A percentile compares a stretch with the other conserved stretches of the same genome.
phyloP scores from a whole-genome alignment of 2,329 filamentous ascomycete species.

The Cladophialophora immunda region DNA sequence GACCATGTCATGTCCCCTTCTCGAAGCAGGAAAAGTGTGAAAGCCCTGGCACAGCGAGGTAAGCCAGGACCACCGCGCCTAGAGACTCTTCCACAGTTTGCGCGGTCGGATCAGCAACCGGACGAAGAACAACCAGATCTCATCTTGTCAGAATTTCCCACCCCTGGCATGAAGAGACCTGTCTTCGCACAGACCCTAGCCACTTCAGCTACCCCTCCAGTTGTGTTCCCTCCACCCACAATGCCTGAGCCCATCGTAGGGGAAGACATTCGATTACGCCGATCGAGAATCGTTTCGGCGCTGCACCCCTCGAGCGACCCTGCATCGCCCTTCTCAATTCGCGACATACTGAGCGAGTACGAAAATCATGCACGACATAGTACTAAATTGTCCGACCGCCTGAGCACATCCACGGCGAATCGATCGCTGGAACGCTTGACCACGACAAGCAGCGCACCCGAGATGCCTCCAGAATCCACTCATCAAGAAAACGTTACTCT shows the following conservation, averaged over 20 bases:
- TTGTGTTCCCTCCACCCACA: constrained; percentile 28
- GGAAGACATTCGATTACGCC: constrained; percentile 51
- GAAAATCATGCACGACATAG: constrained; percentile 46
- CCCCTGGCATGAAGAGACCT: constrained; percentile 40
- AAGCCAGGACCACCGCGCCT: constrained; percentile 58
- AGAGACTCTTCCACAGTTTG: neutral
- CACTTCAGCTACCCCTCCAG: constrained; percentile 25
- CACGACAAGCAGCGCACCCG: constrained; percentile 46
- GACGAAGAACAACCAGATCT: constrained; percentile 39
- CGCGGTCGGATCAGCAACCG: constrained; percentile 28
- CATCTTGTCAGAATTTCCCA: constrained; percentile 41
- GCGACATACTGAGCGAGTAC: constrained; percentile 63
- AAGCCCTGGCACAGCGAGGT: constrained; percentile 62
- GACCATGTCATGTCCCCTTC: constrained; percentile 69
- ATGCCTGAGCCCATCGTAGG: constrained; percentile 23
- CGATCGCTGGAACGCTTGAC: constrained; percentile 38
- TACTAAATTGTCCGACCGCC: constrained; percentile 38
- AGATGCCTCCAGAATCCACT: constrained; percentile 43
- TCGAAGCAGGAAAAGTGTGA: constrained; percentile 45
- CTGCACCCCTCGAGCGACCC: constrained; percentile 59
- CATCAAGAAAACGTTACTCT: constrained; percentile 38
- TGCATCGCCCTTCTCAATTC: constrained; percentile 62
- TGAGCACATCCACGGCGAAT: constrained; percentile 37
- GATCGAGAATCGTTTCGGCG: constrained; percentile 61
- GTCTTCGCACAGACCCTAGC: constrained; percentile 43